Conservation (phyloP, 2,329 filamentous ascomycete species). For the Mycosphaerella sp. region DNA sequence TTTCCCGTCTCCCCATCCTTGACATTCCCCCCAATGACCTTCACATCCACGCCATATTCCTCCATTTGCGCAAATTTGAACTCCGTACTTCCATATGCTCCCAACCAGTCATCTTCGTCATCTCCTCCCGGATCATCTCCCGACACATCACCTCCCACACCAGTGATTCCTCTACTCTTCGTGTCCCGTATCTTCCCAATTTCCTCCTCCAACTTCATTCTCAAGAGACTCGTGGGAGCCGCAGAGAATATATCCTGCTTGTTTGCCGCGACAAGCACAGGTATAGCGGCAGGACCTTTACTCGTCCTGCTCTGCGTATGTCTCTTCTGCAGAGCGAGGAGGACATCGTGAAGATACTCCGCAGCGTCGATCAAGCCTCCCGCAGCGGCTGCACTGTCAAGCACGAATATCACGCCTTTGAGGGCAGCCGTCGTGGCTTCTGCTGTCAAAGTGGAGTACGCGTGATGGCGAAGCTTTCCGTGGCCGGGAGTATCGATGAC, state of each 20-base stretch:
- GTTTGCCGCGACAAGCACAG: constrained; percentile 82
- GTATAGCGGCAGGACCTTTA: constrained; percentile 55
- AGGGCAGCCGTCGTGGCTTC: constrained; percentile 42
- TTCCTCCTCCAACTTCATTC: constrained; percentile 68
- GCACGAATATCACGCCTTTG: constrained; percentile 72
- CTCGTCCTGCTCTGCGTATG: constrained; percentile 51
- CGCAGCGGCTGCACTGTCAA: constrained; percentile 58
- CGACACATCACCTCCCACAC: constrained; percentile 67
- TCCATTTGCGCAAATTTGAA: constrained; percentile 79
- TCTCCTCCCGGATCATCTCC: constrained; percentile 56
- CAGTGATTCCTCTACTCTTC: constrained; percentile 71
- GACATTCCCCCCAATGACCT: constrained; percentile 70
- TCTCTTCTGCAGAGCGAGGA: constrained; percentile 75
- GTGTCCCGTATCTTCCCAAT: constrained; percentile 70
- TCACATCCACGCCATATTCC: constrained; percentile 72
- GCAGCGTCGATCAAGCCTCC: constrained; percentile 63
- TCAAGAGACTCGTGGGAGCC: constrained; percentile 70
- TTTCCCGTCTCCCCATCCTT: constrained; percentile 42
- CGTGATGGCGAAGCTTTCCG: constrained; percentile 76
- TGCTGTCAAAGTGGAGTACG: constrained; percentile 44
- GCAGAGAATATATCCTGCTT: constrained; percentile 96
- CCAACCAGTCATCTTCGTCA: constrained; percentile 70
- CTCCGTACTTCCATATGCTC: constrained; percentile 66
- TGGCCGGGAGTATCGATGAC: constrained; percentile 90
- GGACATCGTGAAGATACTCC: constrained; percentile 78